phyloP scores from a whole-genome alignment of 208 protist species.

The Wallacemonas sp. region DNA sequence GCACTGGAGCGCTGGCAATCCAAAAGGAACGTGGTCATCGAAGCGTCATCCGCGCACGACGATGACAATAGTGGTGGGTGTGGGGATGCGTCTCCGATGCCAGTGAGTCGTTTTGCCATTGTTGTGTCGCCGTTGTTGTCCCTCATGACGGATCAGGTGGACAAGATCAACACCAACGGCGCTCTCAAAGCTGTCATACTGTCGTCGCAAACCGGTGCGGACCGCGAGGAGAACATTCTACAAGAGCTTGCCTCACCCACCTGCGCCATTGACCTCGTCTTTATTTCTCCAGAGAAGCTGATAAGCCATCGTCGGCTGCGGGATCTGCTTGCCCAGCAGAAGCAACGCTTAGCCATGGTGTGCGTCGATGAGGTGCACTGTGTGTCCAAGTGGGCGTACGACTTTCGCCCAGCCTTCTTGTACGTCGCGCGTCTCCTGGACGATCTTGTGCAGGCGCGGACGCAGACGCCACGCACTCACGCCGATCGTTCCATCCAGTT shows the following conservation, averaged over 20 bases:
- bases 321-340: slow-evolving; percentile 33
- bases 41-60: background rate
- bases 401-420: slow-evolving; percentile 92
- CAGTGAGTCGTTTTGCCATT: slow-evolving; percentile 60
- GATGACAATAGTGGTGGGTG: background rate
- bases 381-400: slow-evolving; percentile 96
- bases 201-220: slow-evolving; percentile 43
- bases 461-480: background rate
- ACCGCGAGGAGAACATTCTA: slow-evolving; percentile 44
- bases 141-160: slow-evolving; percentile 96
- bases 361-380: slow-evolving; percentile 97
- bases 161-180: slow-evolving; percentile 34
- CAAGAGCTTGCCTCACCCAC: slow-evolving; percentile 35
- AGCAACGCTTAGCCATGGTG: slow-evolving; percentile 71
- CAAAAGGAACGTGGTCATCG: background rate
- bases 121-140: slow-evolving; percentile 96
- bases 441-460: background rate
- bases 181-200: slow-evolving; percentile 54
- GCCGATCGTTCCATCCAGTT: background rate
- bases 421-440: slow-evolving; percentile 69
- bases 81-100: background rate
- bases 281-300: slow-evolving; percentile 81
- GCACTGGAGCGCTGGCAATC: slow-evolving; percentile 41
- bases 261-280: slow-evolving; percentile 79
- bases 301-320: slow-evolving; percentile 55